These are phyloP conservation scores for Naganishia antarctica DNA, from an alignment of 768 basidiomycete genomes.

Conservation along the genomic window DNA sequence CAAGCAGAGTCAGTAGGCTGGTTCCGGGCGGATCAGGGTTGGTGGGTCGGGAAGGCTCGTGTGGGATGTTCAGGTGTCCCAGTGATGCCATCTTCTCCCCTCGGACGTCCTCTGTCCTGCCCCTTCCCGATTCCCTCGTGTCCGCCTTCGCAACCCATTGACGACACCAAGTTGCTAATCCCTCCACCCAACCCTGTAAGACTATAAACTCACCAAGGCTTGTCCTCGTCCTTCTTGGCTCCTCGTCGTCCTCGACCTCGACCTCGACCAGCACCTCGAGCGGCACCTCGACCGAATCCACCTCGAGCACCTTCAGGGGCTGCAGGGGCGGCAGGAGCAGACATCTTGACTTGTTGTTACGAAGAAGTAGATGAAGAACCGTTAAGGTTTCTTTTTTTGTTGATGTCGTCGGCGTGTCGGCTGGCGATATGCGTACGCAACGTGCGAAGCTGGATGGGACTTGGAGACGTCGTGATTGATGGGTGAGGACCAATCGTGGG, in stretches of 20 bases:
- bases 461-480: not conserved
- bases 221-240: slow-evolving; percentile 98
- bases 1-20: slow-evolving; percentile 53
- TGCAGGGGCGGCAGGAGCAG: slow-evolving; percentile 60
- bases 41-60: no score
- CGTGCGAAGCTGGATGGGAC: not conserved
- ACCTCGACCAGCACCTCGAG: slow-evolving; percentile 57
- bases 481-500: not conserved
- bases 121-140: not conserved
- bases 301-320: slow-evolving; percentile 74
- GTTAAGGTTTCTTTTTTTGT: slow-evolving; percentile 20
- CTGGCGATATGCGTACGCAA: not conserved
- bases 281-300: slow-evolving; percentile 72
- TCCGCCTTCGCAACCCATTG: no score
- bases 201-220: slow-evolving; percentile 75
- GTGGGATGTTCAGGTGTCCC: no score
- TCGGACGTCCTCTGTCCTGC: not conserved
- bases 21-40: no score
- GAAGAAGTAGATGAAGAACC: slow-evolving; percentile 9
- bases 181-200: not conserved
- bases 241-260: slow-evolving; percentile 83
- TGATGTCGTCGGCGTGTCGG: slow-evolving; percentile 19
- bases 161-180: not conserved
- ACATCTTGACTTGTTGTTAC: slow-evolving; percentile 38
- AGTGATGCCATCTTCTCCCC: not conserved